Conservation (phyloP, 2,329 filamentous ascomycete genomes). For the Podosphaera fusca region DNA sequence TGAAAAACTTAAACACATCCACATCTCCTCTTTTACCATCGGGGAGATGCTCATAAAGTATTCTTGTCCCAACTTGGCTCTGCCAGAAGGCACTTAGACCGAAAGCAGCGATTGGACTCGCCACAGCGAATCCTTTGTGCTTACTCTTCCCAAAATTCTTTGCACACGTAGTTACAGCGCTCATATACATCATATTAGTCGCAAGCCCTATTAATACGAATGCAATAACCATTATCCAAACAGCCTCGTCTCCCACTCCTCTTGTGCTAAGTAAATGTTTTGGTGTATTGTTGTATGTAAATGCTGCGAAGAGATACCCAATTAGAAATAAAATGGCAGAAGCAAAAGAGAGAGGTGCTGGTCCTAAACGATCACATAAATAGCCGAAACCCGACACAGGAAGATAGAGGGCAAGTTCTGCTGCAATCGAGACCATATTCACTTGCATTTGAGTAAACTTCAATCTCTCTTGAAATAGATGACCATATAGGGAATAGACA, state of each 20-base stretch:
- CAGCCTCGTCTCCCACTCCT: constrained; percentile 36
- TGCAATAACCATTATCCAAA: constrained; percentile 61
- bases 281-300: constrained; percentile 41
- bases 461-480: constrained; percentile 65
- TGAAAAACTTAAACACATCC: constrained; percentile 66
- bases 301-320: constrained; percentile 68
- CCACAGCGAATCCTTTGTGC: constrained; percentile 71
- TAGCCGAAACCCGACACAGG: constrained; percentile 81
- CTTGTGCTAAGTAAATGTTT: constrained; percentile 20
- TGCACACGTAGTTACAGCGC: constrained; percentile 79
- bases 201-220: constrained; percentile 67
- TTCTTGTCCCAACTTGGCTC: constrained; percentile 60
- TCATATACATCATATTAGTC: constrained; percentile 74
- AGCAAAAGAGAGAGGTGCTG: constrained; percentile 50
- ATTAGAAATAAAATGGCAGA: constrained; percentile 51
- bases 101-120: constrained; percentile 76
- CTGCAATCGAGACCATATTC: constrained; percentile 70
- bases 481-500: constrained; percentile 83
- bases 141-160: constrained; percentile 92
- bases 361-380: constrained; percentile 71
- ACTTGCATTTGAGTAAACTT: constrained; percentile 82
- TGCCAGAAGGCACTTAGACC: constrained; percentile 91
- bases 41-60: constrained; percentile 46
- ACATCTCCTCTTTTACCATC: constrained; percentile 41
- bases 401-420: constrained; percentile 73